Conservation (phyloP, 1,139 yeast species). For the Geotrichum restrictum region DNA sequence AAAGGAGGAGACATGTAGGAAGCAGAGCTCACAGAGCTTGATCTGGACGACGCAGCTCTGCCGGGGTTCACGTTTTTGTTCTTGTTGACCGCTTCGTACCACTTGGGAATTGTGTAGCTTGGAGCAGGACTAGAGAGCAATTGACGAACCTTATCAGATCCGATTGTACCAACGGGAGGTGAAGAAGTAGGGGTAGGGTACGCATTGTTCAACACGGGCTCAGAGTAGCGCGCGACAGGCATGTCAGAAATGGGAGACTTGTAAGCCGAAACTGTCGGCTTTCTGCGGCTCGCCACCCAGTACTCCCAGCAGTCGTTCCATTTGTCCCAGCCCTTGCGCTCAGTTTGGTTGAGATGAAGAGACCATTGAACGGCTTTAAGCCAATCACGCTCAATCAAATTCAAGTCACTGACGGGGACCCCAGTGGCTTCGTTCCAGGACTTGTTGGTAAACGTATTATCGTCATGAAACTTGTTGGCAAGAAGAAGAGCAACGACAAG, state of each 20-base stretch:
- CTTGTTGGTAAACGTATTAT: conserved; percentile 89
- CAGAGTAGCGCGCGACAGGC: conserved; percentile 11
- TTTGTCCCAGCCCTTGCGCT: conserved; percentile 38
- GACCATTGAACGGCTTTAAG: conserved; percentile 42
- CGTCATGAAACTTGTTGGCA: conserved; percentile 94
- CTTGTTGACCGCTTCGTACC: conserved; percentile 18
- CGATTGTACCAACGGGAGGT: conserved; percentile 14
- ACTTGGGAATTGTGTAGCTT: conserved; percentile 21
- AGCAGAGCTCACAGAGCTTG: conserved; percentile 15
- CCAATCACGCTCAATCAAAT: conserved; percentile 72
- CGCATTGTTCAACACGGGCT: conserved; percentile 8
- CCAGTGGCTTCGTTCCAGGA: conserved; percentile 97
- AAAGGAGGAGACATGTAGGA: neutral
- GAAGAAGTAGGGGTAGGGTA: conserved; percentile 20
- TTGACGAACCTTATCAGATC: conserved; percentile 14
- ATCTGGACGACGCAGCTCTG: conserved; percentile 6
- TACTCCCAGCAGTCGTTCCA: conserved; percentile 41
- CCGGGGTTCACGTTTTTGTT: neutral
- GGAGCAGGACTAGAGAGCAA: conserved; percentile 20
- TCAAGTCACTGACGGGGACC: conserved; percentile 56
- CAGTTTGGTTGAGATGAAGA: conserved; percentile 33
- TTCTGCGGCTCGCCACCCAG: conserved; percentile 25
- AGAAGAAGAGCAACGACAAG: conserved; percentile 69
- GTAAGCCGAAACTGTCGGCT: conserved; percentile 11
- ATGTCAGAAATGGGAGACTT: conserved; percentile 3